Evolutionary conservation across 306 rosid genomes (phyloP), one percentile per base, ranked within the genome.

Genomic region (Cucurbita argyrosperma): DNA sequence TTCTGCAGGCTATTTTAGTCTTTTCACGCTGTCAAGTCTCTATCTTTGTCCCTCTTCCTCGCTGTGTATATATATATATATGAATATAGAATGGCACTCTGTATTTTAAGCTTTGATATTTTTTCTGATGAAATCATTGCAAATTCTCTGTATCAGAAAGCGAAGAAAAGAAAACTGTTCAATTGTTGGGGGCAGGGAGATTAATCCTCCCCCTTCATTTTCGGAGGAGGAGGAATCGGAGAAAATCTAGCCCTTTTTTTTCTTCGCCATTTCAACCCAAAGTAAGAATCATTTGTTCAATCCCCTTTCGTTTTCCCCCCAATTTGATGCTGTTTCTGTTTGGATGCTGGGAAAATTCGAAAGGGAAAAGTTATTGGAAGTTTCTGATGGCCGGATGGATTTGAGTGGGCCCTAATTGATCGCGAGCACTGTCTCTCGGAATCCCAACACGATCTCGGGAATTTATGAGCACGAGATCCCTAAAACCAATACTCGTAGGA

Each of bases 391-490:
- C 68, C 65, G 57, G 77, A 46, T 30, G 35, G 35, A 76, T 79
- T 76, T 74, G 37, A 83, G 84, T 57, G 88, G 85, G 82, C 38
- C 85, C 84, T 76, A 76, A 78, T 79, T 78, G 80, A 80, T 78
- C 76, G 81, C 67, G 83, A 71, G 81, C 76, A 70, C 62, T 85
- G 82, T 80, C 83, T 76, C 83, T 71, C 69, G 9, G 72, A 81
- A 63, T 79, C 73, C 84, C 84, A 73, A 68, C 90, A 75, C 53
- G 62, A 51, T 80, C 78, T 47, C 42, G 57, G 26, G 63, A 82
- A 79, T 85, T 93, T 86, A 85, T 77, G 94, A 87, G 69, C 97
- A 80, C 96, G 85, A 88, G 87, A 84, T 88, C 85, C 80, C 82
- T 76, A 4, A 52, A 71, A 79, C 77, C 85, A 74, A 85, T 82